phyloP scores from a whole-genome alignment of 495 filamentous ascomycete species.

The Tuber brumale region DNA sequence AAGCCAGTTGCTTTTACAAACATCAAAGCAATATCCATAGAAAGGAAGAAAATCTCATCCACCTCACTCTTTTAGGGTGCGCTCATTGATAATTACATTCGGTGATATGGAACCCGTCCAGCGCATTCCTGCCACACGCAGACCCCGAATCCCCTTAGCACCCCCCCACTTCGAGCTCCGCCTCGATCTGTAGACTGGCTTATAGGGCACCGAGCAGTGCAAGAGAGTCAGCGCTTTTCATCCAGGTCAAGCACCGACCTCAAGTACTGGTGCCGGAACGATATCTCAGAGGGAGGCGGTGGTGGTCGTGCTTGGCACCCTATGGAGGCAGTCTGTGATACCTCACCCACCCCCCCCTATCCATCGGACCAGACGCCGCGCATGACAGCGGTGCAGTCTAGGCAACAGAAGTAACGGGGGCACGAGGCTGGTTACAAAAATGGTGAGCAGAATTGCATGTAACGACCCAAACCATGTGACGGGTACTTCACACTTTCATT shows the following conservation, averaged over 20 bases:
- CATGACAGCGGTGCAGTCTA: neutral
- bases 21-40: neutral
- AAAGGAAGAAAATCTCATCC: neutral
- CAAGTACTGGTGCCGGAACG: neutral
- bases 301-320: neutral
- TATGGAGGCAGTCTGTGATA: neutral
- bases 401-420: neutral
- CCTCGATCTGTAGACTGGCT: neutral
- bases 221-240: neutral
- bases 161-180: neutral
- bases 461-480: too few relatives aligned
- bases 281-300: neutral
- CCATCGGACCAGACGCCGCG: neutral
- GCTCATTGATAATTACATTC: neutral
- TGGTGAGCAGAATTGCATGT: too few relatives aligned
- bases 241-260: neutral
- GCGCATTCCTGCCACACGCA: neutral
- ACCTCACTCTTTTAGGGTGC: neutral
- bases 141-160: neutral
- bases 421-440: neutral
- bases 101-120: neutral
- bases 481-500: too few relatives aligned
- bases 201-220: neutral
- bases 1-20: too few relatives aligned
- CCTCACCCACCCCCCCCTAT: too few relatives aligned